Conservation (phyloP, 176 grass and related monocot species). For the Puccinellia tenuiflora region DNA sequence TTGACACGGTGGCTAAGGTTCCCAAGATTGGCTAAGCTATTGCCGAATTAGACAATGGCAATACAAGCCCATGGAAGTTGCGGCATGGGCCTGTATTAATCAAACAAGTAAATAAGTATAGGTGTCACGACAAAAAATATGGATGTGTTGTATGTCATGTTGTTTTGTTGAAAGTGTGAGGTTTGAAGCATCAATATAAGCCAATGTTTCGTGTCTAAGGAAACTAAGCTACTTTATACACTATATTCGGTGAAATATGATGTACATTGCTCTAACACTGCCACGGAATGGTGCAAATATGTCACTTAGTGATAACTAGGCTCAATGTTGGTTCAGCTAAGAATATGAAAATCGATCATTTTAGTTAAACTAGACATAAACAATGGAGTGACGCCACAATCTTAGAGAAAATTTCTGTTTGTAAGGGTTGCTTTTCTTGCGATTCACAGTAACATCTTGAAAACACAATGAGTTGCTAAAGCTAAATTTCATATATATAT, state of each 20-base stretch:
- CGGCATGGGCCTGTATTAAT: no score
- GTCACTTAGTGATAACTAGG: neutral
- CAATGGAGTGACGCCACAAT: neutral
- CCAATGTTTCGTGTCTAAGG: no score
- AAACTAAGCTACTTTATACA: no score
- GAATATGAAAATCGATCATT: neutral
- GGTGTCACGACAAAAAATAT: neutral
- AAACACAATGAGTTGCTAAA: no score
- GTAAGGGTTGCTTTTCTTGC: no score
- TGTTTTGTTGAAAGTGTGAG: no score
- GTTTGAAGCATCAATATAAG: no score
- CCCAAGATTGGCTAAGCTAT: constrained; percentile 1
- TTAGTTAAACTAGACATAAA: neutral
- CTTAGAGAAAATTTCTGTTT: no score
- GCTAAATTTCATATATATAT: no score
- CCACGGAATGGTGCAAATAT: neutral
- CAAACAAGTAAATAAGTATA: neutral
- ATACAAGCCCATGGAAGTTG: neutral
- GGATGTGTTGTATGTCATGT: neutral
- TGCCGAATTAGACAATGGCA: neutral
- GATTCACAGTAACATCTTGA: no score
- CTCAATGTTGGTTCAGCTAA: no score
- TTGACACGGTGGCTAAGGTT: neutral
- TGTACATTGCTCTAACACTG: neutral
- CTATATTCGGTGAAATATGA: neutral